phyloP scores from a whole-genome alignment of 2,329 filamentous ascomycete genomes.

The Pseudocercospora macadamiae region DNA sequence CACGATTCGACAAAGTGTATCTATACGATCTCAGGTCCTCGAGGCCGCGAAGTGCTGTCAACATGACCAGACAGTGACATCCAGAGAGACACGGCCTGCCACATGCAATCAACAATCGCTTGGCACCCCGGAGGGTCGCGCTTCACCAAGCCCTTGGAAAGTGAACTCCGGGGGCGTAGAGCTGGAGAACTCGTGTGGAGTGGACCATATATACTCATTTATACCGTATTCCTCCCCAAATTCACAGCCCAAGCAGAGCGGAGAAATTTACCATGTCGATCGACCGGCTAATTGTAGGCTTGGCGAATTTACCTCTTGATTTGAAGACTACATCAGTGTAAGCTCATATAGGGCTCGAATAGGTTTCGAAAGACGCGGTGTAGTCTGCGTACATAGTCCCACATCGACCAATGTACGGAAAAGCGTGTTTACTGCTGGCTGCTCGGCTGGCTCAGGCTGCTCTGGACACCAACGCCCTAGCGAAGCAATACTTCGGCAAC shows the following conservation, averaged over 20 bases:
- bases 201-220: too few species aligned
- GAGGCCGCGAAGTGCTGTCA: too few species aligned
- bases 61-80: too few species aligned
- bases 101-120: too few species aligned
- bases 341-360: background rate
- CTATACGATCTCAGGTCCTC: too few species aligned
- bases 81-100: too few species aligned
- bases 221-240: too few species aligned
- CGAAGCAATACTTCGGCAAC: constrained; percentile 44
- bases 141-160: too few species aligned
- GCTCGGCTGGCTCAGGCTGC: constrained; percentile 4
- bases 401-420: background rate
- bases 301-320: background rate
- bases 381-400: background rate
- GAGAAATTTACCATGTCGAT: background rate
- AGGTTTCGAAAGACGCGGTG: background rate
- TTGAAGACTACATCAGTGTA: background rate
- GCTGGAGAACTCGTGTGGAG: too few species aligned
- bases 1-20: too few species aligned
- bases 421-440: background rate
- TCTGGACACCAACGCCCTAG: constrained; percentile 36
- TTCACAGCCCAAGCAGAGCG: background rate
- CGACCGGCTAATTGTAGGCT: background rate
- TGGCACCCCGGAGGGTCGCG: too few species aligned
- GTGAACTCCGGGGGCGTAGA: too few species aligned